Percentiles rank a stretch among this genome's conserved stretches.
phyloP scores from a whole-genome alignment of 495 filamentous ascomycete genomes.

The Penicillium robsamsonii region DNA sequence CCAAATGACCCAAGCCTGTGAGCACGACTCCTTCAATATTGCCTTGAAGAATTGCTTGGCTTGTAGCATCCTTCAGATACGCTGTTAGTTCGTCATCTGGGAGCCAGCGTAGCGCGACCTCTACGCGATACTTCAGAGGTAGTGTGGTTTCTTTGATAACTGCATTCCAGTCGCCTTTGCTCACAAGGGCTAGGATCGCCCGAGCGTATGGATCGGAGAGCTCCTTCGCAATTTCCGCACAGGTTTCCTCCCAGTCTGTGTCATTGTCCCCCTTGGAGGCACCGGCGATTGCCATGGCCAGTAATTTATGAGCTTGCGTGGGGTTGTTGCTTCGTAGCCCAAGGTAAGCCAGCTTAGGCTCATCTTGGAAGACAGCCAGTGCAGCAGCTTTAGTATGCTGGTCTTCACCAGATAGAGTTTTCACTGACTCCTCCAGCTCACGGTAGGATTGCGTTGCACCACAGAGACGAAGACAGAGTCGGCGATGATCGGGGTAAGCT shows the following conservation, averaged over 20 bases:
- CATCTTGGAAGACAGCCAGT: constrained; percentile 69
- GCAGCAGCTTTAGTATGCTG: constrained; percentile 81
- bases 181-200: constrained; percentile 88
- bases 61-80: constrained; percentile 65
- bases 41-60: constrained; percentile 65
- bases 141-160: constrained; percentile 80
- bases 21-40: constrained; percentile 87
- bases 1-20: constrained; percentile 74
- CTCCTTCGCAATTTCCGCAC: constrained; percentile 61
- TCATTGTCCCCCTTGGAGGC: constrained; percentile 54
- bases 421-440: constrained; percentile 60
- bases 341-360: constrained; percentile 54
- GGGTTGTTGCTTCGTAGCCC: constrained; percentile 45
- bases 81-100: constrained; percentile 69
- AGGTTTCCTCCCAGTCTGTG: constrained; percentile 54
- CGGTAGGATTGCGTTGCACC: constrained; percentile 64
- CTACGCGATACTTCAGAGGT: constrained; percentile 79
- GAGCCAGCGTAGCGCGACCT: constrained; percentile 81
- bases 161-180: constrained; percentile 80
- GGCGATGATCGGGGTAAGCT: constrained; percentile 66
- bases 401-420: constrained; percentile 54
- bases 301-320: constrained; percentile 47
- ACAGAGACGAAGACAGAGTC: constrained; percentile 76
- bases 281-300: constrained; percentile 56
- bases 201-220: constrained; percentile 81